Evolutionary conservation across 164 flowering plant species (phyloP), one percentile per base, ranked within the genome.

Genomic region (Umbilicus rupestris): DNA sequence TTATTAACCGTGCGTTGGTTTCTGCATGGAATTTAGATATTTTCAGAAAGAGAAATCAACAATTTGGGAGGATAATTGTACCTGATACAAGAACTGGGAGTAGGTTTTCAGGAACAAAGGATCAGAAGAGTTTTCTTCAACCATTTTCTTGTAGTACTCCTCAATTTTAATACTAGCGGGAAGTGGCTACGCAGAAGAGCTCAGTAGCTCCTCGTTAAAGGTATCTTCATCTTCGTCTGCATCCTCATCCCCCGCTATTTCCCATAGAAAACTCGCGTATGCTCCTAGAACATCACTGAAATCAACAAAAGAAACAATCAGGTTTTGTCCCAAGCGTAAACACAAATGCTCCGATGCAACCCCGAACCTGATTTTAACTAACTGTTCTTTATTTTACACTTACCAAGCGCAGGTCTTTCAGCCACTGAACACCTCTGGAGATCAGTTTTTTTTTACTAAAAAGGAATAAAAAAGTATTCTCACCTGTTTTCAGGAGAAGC

Each of bases 41-140:
- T n/a, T n/a, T n/a, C 37, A 35, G 7, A 35, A 31, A 7, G 19
- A 33, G 7, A 24, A 1, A 20, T 2, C 1, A 59, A 10, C 3
- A 1, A 45, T 22, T 17, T 9, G 9, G 65, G n/a, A 46, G 7
- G 10, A 30, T 35, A 42, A 9, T 46, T 39, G 76, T 49, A 84
- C 87, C 84, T 77, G 70, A 74, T 70, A 66, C 62, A 90, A 67
- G 65, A 80, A 85, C 64, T 77, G 84, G 63, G 97, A 92, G 83
- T 83, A 88, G 39, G 81, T 82, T 64, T 78, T 78, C 50, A 90
- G 71, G 63, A 77, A 69, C 67, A 79, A 76, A 59, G 85, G 69
- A 52, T 76, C 80, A 68, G 65, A 66, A 42, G 90, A 92, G 72
- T 79, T 71, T 71, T 83, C 85, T 37, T 79, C 80, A 70, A 85